Percentiles rank a stretch among this genome's conserved stretches.
phyloP scores from a whole-genome alignment of 192 early-diverging fungal species.

The Backusella sp. region DNA sequence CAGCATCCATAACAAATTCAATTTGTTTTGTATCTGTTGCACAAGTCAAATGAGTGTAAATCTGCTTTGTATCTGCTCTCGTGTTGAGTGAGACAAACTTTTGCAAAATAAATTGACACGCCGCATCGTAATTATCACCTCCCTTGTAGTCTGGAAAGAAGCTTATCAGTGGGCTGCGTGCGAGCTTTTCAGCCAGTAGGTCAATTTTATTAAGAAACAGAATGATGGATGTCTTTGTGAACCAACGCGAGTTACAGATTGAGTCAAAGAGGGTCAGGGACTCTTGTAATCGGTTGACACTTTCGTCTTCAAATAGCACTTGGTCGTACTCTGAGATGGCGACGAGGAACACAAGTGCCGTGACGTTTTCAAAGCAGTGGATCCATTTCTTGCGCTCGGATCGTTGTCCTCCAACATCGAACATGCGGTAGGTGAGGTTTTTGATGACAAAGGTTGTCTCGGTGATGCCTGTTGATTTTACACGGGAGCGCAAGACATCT shows the following conservation, averaged over 20 bases:
- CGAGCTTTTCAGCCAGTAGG: constrained; percentile 89
- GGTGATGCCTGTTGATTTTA: constrained; percentile 97
- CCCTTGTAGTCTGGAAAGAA: constrained; percentile 90
- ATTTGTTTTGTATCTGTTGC: constrained; percentile 86
- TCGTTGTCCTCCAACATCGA: constrained; percentile 97
- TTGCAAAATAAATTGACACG: constrained; percentile 77
- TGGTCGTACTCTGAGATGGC: constrained; percentile 97
- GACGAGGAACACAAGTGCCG: constrained; percentile 92
- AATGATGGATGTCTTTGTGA: constrained; percentile 96
- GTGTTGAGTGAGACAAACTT: constrained; percentile 78
- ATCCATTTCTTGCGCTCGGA: constrained; percentile 99
- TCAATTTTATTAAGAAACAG: constrained; percentile 99
- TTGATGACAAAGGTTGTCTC: constrained; percentile 91
- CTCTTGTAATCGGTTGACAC: constrained; percentile 95
- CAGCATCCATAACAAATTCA: constrained; percentile 86
- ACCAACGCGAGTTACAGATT: constrained; percentile 97
- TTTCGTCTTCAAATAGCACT: constrained; percentile 92
- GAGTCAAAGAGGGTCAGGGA: constrained; percentile 95
- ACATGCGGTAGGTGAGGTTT: constrained; percentile 92
- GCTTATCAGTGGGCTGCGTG: constrained; percentile 74
- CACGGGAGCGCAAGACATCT: constrained; percentile 94
- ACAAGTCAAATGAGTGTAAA: constrained; percentile 88
- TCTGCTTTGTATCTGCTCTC: constrained; percentile 75
- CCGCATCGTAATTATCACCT: constrained; percentile 69
- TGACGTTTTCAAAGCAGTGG: constrained; percentile 98